Evolutionary conservation across 179 eudicot genomes (phyloP).

Genomic region (Beta lomatogona): DNA sequence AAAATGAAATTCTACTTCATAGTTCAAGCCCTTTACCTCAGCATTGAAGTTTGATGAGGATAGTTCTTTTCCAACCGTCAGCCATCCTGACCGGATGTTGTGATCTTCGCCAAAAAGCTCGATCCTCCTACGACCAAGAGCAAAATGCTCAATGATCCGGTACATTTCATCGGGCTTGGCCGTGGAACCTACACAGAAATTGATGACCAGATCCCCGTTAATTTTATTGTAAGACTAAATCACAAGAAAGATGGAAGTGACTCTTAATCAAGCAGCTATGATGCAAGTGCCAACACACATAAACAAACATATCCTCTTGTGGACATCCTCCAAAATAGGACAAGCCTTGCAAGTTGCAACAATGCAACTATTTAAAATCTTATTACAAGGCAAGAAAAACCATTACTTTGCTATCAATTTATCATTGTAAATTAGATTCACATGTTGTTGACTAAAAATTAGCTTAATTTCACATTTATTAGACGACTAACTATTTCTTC

Average conservation of each 20-base stretch:
- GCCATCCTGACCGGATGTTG: conserved; percentile 94
- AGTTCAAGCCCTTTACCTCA: conserved; percentile 52
- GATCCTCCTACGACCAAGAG: conserved; percentile 91
- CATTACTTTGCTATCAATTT: neutral
- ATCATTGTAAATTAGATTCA: neutral
- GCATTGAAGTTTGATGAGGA: conserved; percentile 79
- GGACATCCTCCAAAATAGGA: neutral
- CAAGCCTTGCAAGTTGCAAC: neutral
- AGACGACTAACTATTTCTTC: no score
- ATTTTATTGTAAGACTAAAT: neutral
- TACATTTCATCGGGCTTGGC: conserved; percentile 97
- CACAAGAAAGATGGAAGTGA: neutral
- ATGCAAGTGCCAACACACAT: neutral
- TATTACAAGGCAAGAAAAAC: neutral
- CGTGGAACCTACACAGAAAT: conserved; percentile 70
- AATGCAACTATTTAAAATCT: neutral
- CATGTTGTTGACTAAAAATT: neutral
- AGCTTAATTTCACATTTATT: neutral
- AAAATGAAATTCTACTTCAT: neutral
- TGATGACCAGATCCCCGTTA: conserved; percentile 12
- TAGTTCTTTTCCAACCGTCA: conserved; percentile 85
- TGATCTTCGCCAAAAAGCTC: conserved; percentile 98
- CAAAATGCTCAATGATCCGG: conserved; percentile 94
- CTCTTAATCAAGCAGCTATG: neutral
- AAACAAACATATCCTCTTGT: neutral